Base-by-base conservation (phyloP, 2,329 filamentous ascomycete species). In the Fusarium aywerte region DNA sequence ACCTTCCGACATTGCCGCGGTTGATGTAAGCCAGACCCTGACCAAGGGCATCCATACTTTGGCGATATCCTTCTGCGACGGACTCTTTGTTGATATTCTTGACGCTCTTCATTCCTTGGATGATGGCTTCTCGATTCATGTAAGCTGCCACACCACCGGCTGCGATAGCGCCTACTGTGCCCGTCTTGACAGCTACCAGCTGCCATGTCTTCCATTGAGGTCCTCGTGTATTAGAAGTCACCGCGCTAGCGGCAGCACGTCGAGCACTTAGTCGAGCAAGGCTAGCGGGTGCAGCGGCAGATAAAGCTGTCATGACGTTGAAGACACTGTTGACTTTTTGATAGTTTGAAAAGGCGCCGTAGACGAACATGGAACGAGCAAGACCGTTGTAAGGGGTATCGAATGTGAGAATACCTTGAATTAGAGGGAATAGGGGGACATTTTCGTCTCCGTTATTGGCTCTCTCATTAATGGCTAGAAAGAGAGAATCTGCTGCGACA, bases 71-170 rank as follows among this genome's bases (percentile, higher is more conserved):
- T 48, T 83, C 80, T 16, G 79, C 79, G 12, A 85, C 76, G 0
- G 81, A 80, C 27, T 83, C 81, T 54, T 77, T 80, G 68, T 83
- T 85, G 44, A 85, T 75, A 38, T 80, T 82, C 23, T 80, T 79
- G 66, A 86, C 75, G 59, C 76, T 82, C 18, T 78, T 77, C 67
- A 86, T 72, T 2, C 82, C 81, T 1, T 81, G 75, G 47, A 82
- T 76, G 63, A 97, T 89, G 68, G 89, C 84, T 59, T 92, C 87
- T 20, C 92, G 87, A 74, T 95, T 91, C 67, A 89, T 85, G 78
- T 96, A 97, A 3, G 93, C 90, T 1, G 92, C 91, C 0, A 93
- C 92, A 2, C 91, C 91, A 1, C 92, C 92, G 0, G 92, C 92
- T 1, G 89, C 89, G 27, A 93, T 93, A 12, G 93, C 88, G 1